These are phyloP conservation scores for Avena atlantica DNA, from an alignment of 176 grass and related monocot species.

Conservation along the genomic window DNA sequence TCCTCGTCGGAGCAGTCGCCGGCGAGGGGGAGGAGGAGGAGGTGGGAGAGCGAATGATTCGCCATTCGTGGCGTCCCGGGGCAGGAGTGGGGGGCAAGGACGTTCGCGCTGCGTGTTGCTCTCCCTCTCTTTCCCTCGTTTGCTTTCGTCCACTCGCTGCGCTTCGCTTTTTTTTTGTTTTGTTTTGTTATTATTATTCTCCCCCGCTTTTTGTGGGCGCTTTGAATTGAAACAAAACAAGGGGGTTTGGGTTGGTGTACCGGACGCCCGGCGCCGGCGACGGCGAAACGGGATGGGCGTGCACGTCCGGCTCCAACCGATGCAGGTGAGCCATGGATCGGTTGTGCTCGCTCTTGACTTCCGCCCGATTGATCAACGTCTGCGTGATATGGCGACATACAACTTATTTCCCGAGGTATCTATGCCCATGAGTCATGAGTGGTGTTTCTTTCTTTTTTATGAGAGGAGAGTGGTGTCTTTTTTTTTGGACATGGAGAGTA, in stretches of 20 bases:
- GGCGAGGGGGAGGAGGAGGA: conserved; percentile 41
- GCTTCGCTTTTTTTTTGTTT: not conserved
- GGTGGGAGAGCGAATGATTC: conserved; percentile 39
- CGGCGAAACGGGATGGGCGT: conserved; percentile 30
- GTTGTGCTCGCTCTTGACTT: not conserved
- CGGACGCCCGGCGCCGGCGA: conserved; percentile 34
- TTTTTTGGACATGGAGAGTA: too few relatives aligned
- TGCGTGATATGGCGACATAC: too few relatives aligned
- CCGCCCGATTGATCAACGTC: not conserved
- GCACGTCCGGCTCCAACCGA: not conserved
- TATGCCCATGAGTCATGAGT: too few relatives aligned
- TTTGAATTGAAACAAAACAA: conserved; percentile 29
- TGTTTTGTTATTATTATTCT: not conserved
- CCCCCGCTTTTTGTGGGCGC: conserved; percentile 28
- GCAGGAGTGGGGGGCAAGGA: not conserved
- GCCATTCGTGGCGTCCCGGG: conserved; percentile 44
- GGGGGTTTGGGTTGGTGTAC: conserved; percentile 50
- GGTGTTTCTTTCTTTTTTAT: too few relatives aligned
- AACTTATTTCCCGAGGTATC: too few relatives aligned
- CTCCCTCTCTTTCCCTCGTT: not conserved
- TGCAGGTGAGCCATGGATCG: not conserved
- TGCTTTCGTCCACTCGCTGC: conserved; percentile 12
- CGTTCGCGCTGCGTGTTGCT: conserved; percentile 11
- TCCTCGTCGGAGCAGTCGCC: conserved; percentile 39
- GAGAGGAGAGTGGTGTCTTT: too few relatives aligned